Conservation (phyloP, 305 asterid genomes). For the Fraxinus greggii region DNA sequence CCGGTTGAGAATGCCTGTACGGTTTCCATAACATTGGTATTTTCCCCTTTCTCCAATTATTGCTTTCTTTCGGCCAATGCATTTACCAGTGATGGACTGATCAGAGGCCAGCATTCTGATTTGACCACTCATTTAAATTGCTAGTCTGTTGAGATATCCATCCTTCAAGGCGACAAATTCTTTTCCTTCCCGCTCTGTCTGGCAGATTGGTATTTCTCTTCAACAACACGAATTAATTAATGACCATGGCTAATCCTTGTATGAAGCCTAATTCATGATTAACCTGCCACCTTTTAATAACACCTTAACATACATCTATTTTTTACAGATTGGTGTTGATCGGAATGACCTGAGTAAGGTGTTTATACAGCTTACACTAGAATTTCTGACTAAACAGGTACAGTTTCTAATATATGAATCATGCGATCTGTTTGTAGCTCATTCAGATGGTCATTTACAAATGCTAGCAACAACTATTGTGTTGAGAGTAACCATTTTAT, state of each 20-base stretch:
- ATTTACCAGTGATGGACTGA: background rate
- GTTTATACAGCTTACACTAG: slow-evolving; percentile 85
- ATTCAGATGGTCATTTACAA: slow-evolving; percentile 18
- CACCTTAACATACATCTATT: slow-evolving; percentile 7
- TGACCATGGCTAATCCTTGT: slow-evolving; percentile 18
- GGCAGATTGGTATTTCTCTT: background rate
- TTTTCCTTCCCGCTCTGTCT: slow-evolving; percentile 12
- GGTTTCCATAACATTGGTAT: background rate
- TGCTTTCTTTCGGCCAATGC: background rate
- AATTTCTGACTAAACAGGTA: slow-evolving; percentile 92
- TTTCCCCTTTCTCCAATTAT: background rate
- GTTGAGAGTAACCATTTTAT: background rate
- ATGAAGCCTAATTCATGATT: slow-evolving; percentile 15
- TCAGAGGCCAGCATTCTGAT: slow-evolving; percentile 1
- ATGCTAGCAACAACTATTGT: background rate
- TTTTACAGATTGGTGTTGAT: slow-evolving; percentile 86
- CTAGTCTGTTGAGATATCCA: slow-evolving; percentile 4
- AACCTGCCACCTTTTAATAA: slow-evolving; percentile 15
- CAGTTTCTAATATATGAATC: slow-evolving; percentile 9
- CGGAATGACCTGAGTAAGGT: slow-evolving; percentile 67
- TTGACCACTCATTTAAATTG: slow-evolving; percentile 5
- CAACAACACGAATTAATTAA: slow-evolving; percentile 5
- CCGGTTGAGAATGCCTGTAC: background rate
- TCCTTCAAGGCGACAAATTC: slow-evolving; percentile 14
- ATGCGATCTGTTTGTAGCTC: slow-evolving; percentile 15